Evolutionary conservation across 2,329 filamentous ascomycete species (phyloP).

Genomic region (Pestalotiopsis sp.): DNA sequence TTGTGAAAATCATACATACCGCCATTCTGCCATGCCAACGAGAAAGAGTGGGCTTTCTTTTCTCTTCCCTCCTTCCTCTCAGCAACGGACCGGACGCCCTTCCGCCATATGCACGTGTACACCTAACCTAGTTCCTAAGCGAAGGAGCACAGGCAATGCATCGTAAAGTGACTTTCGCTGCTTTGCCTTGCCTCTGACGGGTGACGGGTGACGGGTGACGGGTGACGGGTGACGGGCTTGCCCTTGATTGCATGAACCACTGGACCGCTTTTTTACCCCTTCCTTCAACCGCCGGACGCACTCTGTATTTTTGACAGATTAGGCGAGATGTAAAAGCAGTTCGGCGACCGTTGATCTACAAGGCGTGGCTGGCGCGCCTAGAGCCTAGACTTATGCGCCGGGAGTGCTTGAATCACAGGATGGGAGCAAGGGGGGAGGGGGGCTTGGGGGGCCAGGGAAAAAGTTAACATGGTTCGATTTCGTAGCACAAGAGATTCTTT

Average conservation of each 20-base stretch:
- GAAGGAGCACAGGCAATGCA: background rate
- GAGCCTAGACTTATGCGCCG: background rate
- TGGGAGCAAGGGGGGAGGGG: background rate
- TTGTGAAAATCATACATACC: background rate
- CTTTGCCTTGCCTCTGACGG: background rate
- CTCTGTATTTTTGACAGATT: background rate
- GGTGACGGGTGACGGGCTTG: background rate
- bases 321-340: background rate
- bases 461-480: background rate
- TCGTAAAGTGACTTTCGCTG: background rate
- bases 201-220: background rate
- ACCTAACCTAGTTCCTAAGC: background rate
- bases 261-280: background rate
- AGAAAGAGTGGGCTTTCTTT: background rate
- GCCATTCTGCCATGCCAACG: background rate
- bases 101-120: background rate
- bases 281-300: background rate
- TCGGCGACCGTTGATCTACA: background rate
- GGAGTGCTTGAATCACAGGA: background rate
- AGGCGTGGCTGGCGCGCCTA: background rate
- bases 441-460: background rate
- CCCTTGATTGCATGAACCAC: background rate
- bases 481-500: background rate
- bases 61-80: background rate
- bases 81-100: too few species aligned